Evolutionary conservation across 2,329 filamentous ascomycete genomes (phyloP).

Genomic region (Aspergillus candidus): DNA sequence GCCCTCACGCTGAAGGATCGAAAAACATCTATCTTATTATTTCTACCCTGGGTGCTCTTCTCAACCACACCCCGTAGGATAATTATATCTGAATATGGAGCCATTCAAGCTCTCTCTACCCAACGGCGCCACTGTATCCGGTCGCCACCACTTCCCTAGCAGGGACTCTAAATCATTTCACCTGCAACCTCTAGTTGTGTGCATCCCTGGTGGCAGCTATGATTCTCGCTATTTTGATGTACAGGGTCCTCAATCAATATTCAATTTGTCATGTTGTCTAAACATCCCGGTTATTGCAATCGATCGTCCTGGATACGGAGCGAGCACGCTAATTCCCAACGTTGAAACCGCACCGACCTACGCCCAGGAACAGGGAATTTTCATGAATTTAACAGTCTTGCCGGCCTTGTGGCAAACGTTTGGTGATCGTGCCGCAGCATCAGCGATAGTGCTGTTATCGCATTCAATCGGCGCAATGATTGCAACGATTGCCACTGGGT

Average conservation of each 20-base stretch:
- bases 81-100: no score
- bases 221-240: constrained; percentile 10
- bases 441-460: constrained; percentile 4
- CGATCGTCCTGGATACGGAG: constrained; percentile 7
- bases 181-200: constrained; percentile 5
- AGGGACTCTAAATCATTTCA: not conserved
- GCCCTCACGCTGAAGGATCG: no score
- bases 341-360: not conserved
- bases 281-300: constrained; percentile 7
- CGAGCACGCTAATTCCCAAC: not conserved
- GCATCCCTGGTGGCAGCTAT: constrained; percentile 9
- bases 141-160: not conserved
- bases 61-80: no score
- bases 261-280: not conserved
- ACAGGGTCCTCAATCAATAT: constrained; percentile 1
- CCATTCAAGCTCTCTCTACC: not conserved
- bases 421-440: constrained; percentile 4
- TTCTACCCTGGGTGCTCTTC: no score
- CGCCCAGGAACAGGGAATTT: constrained; percentile 6
- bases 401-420: constrained; percentile 8
- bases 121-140: not conserved
- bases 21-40: no score
- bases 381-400: constrained; percentile 2
- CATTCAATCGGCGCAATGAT: constrained; percentile 12
- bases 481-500: constrained; percentile 4